These are phyloP conservation scores for Neurospora sp. DNA, from an alignment of 495 filamentous ascomycete species.

Conservation along the genomic window DNA sequence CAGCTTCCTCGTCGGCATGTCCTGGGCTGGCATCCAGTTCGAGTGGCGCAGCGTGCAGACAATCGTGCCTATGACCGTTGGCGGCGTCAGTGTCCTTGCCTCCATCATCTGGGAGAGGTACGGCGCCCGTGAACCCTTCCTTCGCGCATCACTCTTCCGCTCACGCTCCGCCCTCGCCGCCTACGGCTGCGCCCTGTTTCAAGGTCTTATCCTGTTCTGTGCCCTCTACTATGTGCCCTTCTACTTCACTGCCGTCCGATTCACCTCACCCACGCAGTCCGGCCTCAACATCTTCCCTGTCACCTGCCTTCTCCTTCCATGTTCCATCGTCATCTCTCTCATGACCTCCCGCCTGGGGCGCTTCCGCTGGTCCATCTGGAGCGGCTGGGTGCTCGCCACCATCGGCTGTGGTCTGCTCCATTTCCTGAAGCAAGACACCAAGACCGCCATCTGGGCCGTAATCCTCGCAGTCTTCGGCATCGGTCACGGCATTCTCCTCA, in stretches of 20 bases:
- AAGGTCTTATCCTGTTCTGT: slow-evolving; percentile 29
- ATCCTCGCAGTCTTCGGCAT: slow-evolving; percentile 42
- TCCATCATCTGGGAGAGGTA: slow-evolving; percentile 31
- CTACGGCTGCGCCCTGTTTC: slow-evolving; percentile 23
- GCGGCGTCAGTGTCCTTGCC: slow-evolving; percentile 17
- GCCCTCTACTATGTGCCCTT: slow-evolving; percentile 51
- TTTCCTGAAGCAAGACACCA: slow-evolving; percentile 36
- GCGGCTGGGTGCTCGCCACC: slow-evolving; percentile 43
- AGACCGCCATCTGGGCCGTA: slow-evolving; percentile 38
- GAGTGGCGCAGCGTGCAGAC: slow-evolving; percentile 36
- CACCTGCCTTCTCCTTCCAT: slow-evolving; percentile 17
- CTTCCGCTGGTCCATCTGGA: slow-evolving; percentile 46
- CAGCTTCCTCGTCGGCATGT: slow-evolving; percentile 43
- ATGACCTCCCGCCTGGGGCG: slow-evolving; percentile 36
- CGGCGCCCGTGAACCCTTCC: slow-evolving; percentile 40
- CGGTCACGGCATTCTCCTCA: slow-evolving; percentile 45
- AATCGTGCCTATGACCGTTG: slow-evolving; percentile 37
- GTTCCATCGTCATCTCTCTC: slow-evolving; percentile 39
- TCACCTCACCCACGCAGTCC: slow-evolving; percentile 39
- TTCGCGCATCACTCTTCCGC: slow-evolving; percentile 39
- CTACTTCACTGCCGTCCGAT: slow-evolving; percentile 53
- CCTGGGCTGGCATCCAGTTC: slow-evolving; percentile 48
- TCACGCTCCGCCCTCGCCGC: slow-evolving; percentile 25
- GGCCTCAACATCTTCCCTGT: slow-evolving; percentile 31
- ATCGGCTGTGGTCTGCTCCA: slow-evolving; percentile 39